phyloP scores from a whole-genome alignment of 1,284 basidiomycete species.

The Leccinum pachyderme region DNA sequence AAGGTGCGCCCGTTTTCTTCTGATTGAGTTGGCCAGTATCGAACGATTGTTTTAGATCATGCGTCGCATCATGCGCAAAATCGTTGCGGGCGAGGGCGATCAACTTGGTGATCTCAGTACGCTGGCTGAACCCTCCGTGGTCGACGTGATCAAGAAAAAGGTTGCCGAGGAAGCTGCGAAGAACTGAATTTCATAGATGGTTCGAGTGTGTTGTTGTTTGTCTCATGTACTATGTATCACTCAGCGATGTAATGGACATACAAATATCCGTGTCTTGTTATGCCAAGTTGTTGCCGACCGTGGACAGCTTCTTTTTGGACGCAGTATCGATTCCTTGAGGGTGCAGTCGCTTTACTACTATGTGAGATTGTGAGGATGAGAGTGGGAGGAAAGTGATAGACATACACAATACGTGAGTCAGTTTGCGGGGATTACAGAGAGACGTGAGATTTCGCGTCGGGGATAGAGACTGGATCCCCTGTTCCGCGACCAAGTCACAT shows the following conservation, averaged over 20 bases:
- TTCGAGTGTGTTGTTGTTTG: not conserved
- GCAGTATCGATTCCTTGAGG: not conserved
- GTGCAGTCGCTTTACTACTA: not conserved
- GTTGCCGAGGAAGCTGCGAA: slow-evolving; percentile 44
- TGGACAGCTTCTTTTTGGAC: not conserved
- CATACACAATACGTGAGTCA: not conserved
- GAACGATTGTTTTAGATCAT: slow-evolving; percentile 62
- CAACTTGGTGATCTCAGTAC: slow-evolving; percentile 92
- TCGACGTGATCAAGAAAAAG: slow-evolving; percentile 79
- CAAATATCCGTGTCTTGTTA: not conserved
- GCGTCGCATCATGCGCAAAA: slow-evolving; percentile 93
- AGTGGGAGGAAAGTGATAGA: not conserved
- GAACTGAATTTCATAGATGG: slow-evolving; percentile 14
- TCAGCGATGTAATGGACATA: slow-evolving; percentile 5
- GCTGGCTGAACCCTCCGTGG: slow-evolving; percentile 81
- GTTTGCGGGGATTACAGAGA: not conserved
- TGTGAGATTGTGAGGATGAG: not conserved
- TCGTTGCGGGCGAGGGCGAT: slow-evolving; percentile 90
- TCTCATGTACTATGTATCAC: not conserved
- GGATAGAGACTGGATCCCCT: not conserved
- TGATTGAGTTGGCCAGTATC: not conserved
- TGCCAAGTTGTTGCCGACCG: not conserved
- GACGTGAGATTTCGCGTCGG: not conserved
- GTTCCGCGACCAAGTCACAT: not conserved
- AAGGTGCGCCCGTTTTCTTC: slow-evolving; percentile 55